Conservation (phyloP, 176 grass and related monocot genomes). For the Bolboschoenus planiculmis region DNA sequence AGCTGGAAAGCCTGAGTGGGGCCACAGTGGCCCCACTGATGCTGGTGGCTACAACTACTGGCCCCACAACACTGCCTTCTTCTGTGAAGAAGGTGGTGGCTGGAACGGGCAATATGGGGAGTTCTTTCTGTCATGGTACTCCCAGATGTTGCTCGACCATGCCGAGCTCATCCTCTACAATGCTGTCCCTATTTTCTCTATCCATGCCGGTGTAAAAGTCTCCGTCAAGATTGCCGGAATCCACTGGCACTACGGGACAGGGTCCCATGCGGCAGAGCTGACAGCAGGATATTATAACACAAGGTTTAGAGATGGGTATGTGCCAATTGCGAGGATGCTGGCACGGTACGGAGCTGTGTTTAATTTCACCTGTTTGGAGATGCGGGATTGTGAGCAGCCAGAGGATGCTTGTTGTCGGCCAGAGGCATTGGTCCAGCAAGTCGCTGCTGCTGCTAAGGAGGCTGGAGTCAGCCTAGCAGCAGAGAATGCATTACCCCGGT, state of each 20-base stretch:
- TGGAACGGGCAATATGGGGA: constrained; percentile 49
- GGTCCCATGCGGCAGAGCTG: constrained; percentile 52
- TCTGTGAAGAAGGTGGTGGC: constrained; percentile 35
- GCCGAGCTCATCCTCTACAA: constrained; percentile 41
- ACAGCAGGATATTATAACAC: constrained; percentile 74
- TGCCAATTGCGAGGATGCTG: constrained; percentile 32
- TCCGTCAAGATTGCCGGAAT: constrained; percentile 61
- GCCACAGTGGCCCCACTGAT: constrained; percentile 40
- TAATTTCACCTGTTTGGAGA: constrained; percentile 73
- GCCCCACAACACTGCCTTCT: constrained; percentile 52
- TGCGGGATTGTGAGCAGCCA: constrained; percentile 63
- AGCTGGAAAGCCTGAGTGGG: constrained; percentile 54
- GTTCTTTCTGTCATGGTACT: constrained; percentile 77
- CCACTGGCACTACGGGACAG: constrained; percentile 64
- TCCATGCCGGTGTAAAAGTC: neutral
- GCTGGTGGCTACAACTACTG: constrained; percentile 52
- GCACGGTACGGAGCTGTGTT: constrained; percentile 42
- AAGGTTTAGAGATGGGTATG: constrained; percentile 44
- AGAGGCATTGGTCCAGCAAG: constrained; percentile 52
- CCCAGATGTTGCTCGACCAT: constrained; percentile 46
- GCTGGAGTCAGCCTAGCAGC: constrained; percentile 41
- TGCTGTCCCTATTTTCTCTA: constrained; percentile 32
- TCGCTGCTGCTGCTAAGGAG: constrained; percentile 32
- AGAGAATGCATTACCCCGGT: constrained; percentile 57
- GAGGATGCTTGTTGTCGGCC: constrained; percentile 44